A percentile compares a stretch with the other conserved stretches of the same genome.
Conservation (phyloP, 2,329 filamentous ascomycete species). For the Seiridium cupressi region DNA sequence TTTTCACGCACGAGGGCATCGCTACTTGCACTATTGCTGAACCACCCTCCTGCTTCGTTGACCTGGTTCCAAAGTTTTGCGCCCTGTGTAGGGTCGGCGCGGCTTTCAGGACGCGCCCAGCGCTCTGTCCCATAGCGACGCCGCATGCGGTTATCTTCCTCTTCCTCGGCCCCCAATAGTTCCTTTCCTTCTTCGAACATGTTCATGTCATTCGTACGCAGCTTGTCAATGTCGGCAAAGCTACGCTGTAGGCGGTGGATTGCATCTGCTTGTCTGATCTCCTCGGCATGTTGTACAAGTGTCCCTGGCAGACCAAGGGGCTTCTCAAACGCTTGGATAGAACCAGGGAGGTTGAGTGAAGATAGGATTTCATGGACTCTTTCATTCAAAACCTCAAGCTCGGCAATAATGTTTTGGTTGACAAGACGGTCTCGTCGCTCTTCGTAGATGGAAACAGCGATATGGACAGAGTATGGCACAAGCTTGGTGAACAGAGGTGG, state of each 20-base stretch:
- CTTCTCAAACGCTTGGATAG: slow-evolving; percentile 91
- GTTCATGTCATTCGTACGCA: slow-evolving; percentile 75
- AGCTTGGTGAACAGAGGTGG: slow-evolving; percentile 84
- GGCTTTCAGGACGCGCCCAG: slow-evolving; percentile 72
- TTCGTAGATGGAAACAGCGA: slow-evolving; percentile 93
- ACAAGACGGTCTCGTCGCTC: slow-evolving; percentile 88
- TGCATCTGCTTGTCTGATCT: slow-evolving; percentile 88
- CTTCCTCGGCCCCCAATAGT: slow-evolving; percentile 73
- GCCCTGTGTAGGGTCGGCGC: slow-evolving; percentile 60
- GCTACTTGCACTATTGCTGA: slow-evolving; percentile 61
- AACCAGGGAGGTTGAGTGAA: slow-evolving; percentile 85
- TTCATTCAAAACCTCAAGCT: slow-evolving; percentile 78
- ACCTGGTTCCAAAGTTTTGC: slow-evolving; percentile 72
- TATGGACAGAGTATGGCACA: slow-evolving; percentile 92
- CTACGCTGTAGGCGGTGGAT: slow-evolving; percentile 73
- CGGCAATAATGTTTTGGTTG: slow-evolving; percentile 81
- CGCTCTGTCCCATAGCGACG: slow-evolving; percentile 82
- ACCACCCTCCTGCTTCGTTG: slow-evolving; percentile 81
- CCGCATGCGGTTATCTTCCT: slow-evolving; percentile 76
- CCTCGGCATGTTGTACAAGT: slow-evolving; percentile 86
- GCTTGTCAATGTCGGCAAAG: slow-evolving; percentile 84
- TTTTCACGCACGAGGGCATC: slow-evolving; percentile 71
- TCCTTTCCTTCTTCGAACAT: slow-evolving; percentile 83
- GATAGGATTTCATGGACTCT: slow-evolving; percentile 76
- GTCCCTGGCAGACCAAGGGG: slow-evolving; percentile 85